Evolutionary conservation across 805 yeast genomes (phyloP), one percentile per base, ranked within the genome.

Genomic region (Teunomyces barrocoloradensis): DNA sequence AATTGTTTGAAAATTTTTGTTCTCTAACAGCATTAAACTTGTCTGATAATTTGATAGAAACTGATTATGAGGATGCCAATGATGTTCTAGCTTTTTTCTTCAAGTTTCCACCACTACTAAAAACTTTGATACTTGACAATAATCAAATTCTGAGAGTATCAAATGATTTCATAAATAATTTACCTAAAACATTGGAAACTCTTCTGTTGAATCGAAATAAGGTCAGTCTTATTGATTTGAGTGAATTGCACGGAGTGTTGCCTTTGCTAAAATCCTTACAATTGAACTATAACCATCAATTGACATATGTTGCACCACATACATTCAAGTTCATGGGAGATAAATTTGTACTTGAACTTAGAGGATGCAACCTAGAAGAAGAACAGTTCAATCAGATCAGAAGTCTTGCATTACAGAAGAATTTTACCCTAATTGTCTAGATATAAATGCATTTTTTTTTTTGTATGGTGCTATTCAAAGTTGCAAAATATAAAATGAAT

Each of bases 111-210:
- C 53, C 60, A 0, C 20, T 13, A 6, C 52, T 71, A 13, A 50
- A 47, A 28, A 23, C 43, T 17, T 51, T 71, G 15, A 47, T 55
- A 20, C 50, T 71, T 30, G 64, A 62, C 33, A 50, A 52, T 10
- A 71, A 71, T 47, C 42, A 46, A 38, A 47, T 71, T 6, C 43
- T 44, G 7, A 44, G 43, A 32, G 27, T 69, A 1, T 49, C 69
- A 1, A 21, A 21, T 9, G 43, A 52, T 1, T 55, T 64, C 44
- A 18, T 69, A 3, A 20, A 44, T 4, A 56, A 52, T 5, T 53
- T 71, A 6, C 75, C 76, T 1, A 36, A 48, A n/a, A 44, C 63
- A 21, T 47, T 71, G 5, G 58, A 61, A 41, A 34, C 6, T 0
- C 51, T 70, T n/a, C 59, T 51, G 54, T 30, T 69, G 20, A 46